A percentile compares a stretch with the other conserved stretches of the same genome.
Evolutionary conservation across 176 grass and related monocot species (phyloP).

Genomic region (Typha latifolia): DNA sequence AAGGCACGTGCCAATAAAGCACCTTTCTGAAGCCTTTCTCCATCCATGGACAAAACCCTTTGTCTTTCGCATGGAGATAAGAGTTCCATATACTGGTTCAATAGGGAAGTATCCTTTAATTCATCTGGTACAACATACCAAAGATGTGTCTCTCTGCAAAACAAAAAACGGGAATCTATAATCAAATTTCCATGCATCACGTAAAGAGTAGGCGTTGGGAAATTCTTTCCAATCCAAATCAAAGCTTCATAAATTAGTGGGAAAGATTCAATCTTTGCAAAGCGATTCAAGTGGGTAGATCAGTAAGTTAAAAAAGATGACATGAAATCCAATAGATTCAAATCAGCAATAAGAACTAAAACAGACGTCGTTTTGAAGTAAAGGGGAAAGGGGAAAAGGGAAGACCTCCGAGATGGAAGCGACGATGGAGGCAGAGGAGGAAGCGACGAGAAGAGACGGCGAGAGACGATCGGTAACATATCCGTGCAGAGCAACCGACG

Average conservation of each 20-base stretch:
- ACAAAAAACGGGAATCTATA: conserved; percentile 16
- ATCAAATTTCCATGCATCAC: background rate
- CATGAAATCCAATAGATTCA: background rate
- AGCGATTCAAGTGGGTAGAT: background rate
- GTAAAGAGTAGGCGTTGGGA: background rate
- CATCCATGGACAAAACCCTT: conserved; percentile 43
- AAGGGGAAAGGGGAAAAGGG: background rate
- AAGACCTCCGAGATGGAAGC: conserved; percentile 46
- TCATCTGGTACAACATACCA: conserved; percentile 89
- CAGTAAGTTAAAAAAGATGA: background rate
- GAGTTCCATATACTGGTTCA: conserved; percentile 68
- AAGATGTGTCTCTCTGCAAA: conserved; percentile 66
- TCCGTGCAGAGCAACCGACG: conserved; percentile 11
- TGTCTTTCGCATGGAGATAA: conserved; percentile 64
- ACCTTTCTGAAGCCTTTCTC: conserved; percentile 43
- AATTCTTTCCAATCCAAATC: background rate
- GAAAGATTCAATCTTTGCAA: conserved; percentile 1
- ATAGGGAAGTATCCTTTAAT: conserved; percentile 43
- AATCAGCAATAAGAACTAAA: background rate
- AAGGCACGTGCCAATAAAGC: conserved; percentile 59
- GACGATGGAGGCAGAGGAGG: conserved; percentile 26
- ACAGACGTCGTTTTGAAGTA: background rate
- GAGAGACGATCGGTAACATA: conserved; percentile 22
- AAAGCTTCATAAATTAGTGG: background rate
- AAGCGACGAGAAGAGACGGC: conserved; percentile 34